These are phyloP conservation scores for Ceratocystis eucalypticola DNA, from an alignment of 2,329 filamentous ascomycete genomes.

Conservation along the genomic window DNA sequence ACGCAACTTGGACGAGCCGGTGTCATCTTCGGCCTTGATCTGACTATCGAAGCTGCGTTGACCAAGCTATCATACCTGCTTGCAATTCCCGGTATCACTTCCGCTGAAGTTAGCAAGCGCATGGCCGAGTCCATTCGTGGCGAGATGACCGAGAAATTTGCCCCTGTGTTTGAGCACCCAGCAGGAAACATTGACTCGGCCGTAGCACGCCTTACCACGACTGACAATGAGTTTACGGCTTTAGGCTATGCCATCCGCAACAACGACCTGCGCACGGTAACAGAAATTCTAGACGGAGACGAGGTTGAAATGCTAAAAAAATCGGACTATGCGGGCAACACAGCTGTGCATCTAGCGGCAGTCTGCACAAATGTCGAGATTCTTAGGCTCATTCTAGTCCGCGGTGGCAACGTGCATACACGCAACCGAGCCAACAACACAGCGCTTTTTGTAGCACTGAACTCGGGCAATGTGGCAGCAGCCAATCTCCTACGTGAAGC, in stretches of 20 bases:
- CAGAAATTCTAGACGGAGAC: constrained; percentile 53
- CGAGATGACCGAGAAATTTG: constrained; percentile 66
- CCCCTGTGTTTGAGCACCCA: constrained; percentile 65
- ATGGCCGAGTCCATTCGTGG: constrained; percentile 70
- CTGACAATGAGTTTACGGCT: constrained; percentile 56
- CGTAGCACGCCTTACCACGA: constrained; percentile 32
- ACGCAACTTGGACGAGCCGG: constrained; percentile 69
- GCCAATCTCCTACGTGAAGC: constrained; percentile 43
- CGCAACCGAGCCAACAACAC: constrained; percentile 53
- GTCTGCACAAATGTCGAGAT: constrained; percentile 42
- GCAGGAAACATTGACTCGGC: constrained; percentile 37
- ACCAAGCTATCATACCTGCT: constrained; percentile 84
- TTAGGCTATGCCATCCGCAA: constrained; percentile 69
- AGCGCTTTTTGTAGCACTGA: constrained; percentile 48
- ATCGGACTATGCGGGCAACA: constrained; percentile 72
- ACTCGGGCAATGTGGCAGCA: constrained; percentile 41
- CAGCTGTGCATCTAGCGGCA: constrained; percentile 46
- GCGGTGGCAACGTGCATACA: constrained; percentile 53
- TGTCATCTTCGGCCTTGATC: constrained; percentile 76
- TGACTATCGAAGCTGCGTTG: constrained; percentile 81
- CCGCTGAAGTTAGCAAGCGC: constrained; percentile 49
- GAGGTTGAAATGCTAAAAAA: constrained; percentile 55
- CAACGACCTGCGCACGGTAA: constrained; percentile 52
- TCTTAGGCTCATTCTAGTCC: constrained; percentile 43
- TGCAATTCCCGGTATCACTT: constrained; percentile 48